phyloP scores from a whole-genome alignment of 1,284 basidiomycete genomes.

The Ceratorhiza oryzae-sativae region DNA sequence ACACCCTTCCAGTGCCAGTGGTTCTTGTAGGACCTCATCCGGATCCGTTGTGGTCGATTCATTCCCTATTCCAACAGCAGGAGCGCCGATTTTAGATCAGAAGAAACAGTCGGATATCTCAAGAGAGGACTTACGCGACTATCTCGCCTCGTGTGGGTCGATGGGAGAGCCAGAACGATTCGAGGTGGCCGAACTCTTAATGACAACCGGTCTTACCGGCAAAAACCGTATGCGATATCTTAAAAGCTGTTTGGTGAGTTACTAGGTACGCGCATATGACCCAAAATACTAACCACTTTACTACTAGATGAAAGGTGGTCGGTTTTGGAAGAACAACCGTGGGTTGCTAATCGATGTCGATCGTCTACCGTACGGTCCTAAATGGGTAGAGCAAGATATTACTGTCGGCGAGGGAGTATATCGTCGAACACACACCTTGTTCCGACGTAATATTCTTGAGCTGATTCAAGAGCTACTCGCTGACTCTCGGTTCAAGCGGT shows the following conservation, averaged over 20 bases:
- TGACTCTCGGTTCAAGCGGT: slow-evolving; percentile 27
- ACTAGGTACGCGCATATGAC: not conserved
- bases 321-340: slow-evolving; percentile 1
- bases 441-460: slow-evolving; percentile 7
- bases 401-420: not conserved
- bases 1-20: not conserved
- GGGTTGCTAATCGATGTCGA: not conserved
- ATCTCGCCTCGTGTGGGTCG: slow-evolving; percentile 2
- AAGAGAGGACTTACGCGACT: slow-evolving; percentile 14
- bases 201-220: slow-evolving; percentile 12
- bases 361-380: slow-evolving; percentile 1
- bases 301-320: not conserved
- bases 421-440: not conserved
- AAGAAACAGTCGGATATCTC: not conserved
- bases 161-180: slow-evolving; percentile 19
- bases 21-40: not conserved
- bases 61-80: slow-evolving; percentile 8
- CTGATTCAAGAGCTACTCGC: slow-evolving; percentile 45
- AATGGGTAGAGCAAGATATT: not conserved
- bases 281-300: not conserved
- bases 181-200: slow-evolving; percentile 14
- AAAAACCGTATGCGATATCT: not conserved
- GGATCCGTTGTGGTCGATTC: not conserved
- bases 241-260: slow-evolving; percentile 10
- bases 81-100: not conserved